Evolutionary conservation across 805 yeast species (phyloP), one percentile per base, ranked within the genome.

Genomic region (Jamesozyma gamospora): DNA sequence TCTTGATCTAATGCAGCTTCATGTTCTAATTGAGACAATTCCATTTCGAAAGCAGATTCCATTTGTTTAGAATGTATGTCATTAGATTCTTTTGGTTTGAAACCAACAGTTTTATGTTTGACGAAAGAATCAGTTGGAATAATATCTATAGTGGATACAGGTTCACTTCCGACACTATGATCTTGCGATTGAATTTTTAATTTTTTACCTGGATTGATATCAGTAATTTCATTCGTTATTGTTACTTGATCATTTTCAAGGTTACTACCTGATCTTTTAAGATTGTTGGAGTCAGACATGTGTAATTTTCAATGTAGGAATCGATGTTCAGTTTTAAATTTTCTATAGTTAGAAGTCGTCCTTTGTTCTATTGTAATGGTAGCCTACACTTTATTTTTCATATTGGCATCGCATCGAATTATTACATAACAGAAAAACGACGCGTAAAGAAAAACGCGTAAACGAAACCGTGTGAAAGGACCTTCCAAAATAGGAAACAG

Each of bases 101-200:
- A 64, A 1, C 61, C 53, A 34, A 55, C 56, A 13, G 54, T 43
- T 13, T 51, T 52, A 25, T 57, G 65, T 31, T 58, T 58, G 18
- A 45, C 46, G 34, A 43, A 60, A 18, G 43, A 36, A 36, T 56
- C 61, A 13, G 56, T 44, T 5, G 64, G 64, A 14, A 60, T 57
- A 19, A 60, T 56, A 16, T 60, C 62, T 17, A 58, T 47, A 1
- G 60, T 48, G 2, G 62, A 57, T 1, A 60, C 62, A 12, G 64
- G 64, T 27, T 60, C 62, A 39, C 61, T 55, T 7, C 58, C 55
- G 10, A 52, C 56, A 36, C 58, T 51, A 35, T 51, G 56, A 41
- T 58, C 64, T 29, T 43, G 39, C 13, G 62, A 57, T 41, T 53
- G 56, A 6, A 52, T 32, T 37, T 46, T 51, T 6, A 50, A 39